Percentiles rank a stretch among this genome's conserved stretches.
Conservation (phyloP, 768 basidiomycete species). For the Phlebiopsis flavidoalba region DNA sequence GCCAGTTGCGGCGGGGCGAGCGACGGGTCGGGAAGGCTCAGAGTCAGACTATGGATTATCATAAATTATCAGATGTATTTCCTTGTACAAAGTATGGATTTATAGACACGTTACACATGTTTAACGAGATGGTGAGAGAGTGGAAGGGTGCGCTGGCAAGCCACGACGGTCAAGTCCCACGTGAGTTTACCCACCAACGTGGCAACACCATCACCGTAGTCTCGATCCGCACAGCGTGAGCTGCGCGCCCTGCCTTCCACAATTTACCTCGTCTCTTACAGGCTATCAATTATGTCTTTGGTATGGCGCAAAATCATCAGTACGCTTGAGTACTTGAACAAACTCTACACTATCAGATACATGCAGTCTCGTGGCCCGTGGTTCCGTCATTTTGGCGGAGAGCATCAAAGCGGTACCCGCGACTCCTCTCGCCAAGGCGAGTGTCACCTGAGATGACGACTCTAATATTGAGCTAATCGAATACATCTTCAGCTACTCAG, state of each 20-base stretch:
- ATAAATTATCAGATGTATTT: not conserved
- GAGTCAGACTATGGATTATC: constrained; percentile 63
- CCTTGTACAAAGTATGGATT: not conserved
- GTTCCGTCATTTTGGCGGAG: constrained; percentile 79
- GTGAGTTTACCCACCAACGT: constrained; percentile 14
- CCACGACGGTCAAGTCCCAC: constrained; percentile 14
- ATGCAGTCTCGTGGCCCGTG: constrained; percentile 80
- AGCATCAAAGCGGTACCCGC: constrained; percentile 73
- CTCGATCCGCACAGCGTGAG: not conserved
- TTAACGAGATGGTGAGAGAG: constrained; percentile 11
- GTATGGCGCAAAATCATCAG: constrained; percentile 12
- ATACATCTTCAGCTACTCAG: constrained; percentile 58
- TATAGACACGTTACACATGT: constrained; percentile 29
- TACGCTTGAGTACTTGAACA: not conserved
- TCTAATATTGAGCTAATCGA: not conserved
- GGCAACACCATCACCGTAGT: not conserved
- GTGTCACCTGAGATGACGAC: constrained; percentile 10
- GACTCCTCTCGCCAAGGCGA: constrained; percentile 90
- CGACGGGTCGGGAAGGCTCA: constrained; percentile 48
- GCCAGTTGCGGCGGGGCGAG: constrained; percentile 32
- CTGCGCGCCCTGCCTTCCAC: not conserved
- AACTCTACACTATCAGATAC: constrained; percentile 45
- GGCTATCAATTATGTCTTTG: constrained; percentile 21
- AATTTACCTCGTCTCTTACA: not conserved
- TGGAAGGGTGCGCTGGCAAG: constrained; percentile 24